Base-by-base conservation (phyloP, 805 yeast genomes). In the Schizosaccharomyces cryophilus region DNA sequence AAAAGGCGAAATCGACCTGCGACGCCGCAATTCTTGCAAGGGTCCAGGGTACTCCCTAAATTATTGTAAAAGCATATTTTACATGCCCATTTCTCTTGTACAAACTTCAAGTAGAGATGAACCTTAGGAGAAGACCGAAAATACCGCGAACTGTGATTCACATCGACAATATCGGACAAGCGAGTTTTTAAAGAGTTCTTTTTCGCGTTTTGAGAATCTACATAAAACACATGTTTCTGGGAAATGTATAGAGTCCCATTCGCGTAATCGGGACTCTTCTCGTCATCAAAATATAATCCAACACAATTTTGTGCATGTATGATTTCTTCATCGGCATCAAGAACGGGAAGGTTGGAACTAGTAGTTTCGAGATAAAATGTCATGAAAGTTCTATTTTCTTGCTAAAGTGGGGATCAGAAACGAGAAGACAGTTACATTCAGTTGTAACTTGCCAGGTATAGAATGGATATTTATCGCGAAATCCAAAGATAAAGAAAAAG, bases 121-220 rank as follows among this genome's bases (percentile, higher is more conserved):
- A 48, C n/a, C 40, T 45, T 45, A 17, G 59, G 31, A 24, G 62
- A 61, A n/a, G 61, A 58, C 3, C 51, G 42, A 61, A 31, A 48
- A 30, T 55, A 42, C 38, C 47, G 24, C 2, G 26, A 24, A 31
- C 17, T 45, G 6, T 24, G 24, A n/a, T 38, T n/a, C 21, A 60
- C 4, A 26, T 35, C 60, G 11, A 26, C n/a, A n/a, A 61, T 45
- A 24, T 60, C 42, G 29, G 51, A 45, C 56, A 61, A 11, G 42
- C 48, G 5, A 54, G 60, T 6, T 51, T 21, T 24, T 11, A 51
- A n/a, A 17, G 56, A 51, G 35, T 51, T 21, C 17, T 24, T 29
- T 21, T 21, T 51, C 9, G 56, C 17, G 19, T 51, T 17, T 51
- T 17, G 9, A 24, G 13, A 21, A 51, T 51, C 56, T 9, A 51